Conservation (phyloP, 768 basidiomycete species). For the Leccinum incarnatum region DNA sequence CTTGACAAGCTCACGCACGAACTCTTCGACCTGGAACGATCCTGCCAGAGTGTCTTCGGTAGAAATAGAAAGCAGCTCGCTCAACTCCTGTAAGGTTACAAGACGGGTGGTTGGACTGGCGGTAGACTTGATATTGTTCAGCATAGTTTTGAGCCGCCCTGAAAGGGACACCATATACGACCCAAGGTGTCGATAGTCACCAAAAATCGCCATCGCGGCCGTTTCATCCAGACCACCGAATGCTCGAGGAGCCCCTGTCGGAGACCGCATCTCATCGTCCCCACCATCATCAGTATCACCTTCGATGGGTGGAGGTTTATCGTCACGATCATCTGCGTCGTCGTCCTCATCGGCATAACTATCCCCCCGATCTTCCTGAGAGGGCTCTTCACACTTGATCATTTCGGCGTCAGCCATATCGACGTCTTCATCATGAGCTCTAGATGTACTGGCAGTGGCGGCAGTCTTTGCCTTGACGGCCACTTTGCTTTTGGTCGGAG, state of each 20-base stretch:
- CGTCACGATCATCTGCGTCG: constrained; percentile 47
- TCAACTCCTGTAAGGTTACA: constrained; percentile 88
- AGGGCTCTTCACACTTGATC: constrained; percentile 44
- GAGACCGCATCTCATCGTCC: constrained; percentile 37
- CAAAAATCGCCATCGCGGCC: constrained; percentile 76
- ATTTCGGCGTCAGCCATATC: constrained; percentile 70
- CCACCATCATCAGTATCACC: constrained; percentile 46
- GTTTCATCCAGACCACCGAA: constrained; percentile 63
- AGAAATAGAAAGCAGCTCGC: constrained; percentile 92
- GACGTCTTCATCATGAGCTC: constrained; percentile 65
- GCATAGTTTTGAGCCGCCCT: constrained; percentile 84
- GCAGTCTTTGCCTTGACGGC: constrained; percentile 55
- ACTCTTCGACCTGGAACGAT: constrained; percentile 92
- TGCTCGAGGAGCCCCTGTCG: constrained; percentile 35
- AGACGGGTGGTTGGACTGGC: constrained; percentile 86
- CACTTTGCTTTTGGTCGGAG: constrained; percentile 58
- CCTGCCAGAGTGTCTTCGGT: constrained; percentile 96
- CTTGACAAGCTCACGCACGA: constrained; percentile 87
- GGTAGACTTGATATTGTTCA: constrained; percentile 82
- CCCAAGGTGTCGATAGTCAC: constrained; percentile 84
- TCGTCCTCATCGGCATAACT: constrained; percentile 40
- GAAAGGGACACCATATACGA: constrained; percentile 92
- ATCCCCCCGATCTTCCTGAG: constrained; percentile 47
- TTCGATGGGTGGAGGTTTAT: constrained; percentile 44
- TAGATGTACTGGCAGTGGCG: constrained; percentile 60